A percentile compares a stretch with the other conserved stretches of the same genome.
These are phyloP conservation scores for Bassia scoparia DNA, from an alignment of 148 eudicot genomes.

Conservation along the genomic window DNA sequence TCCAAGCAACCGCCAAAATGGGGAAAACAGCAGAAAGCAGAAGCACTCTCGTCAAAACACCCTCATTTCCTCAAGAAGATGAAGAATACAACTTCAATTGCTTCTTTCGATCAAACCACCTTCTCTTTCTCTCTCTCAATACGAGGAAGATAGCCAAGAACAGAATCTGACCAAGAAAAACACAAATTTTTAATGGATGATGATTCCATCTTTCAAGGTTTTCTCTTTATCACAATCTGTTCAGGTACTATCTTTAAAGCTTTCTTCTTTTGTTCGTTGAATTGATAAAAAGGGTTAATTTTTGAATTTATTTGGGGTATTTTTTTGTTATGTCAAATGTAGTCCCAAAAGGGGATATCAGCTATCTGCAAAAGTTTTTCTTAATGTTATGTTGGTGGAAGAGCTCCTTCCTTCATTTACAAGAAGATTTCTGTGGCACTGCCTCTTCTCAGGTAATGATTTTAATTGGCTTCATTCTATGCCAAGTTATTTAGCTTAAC, in stretches of 20 bases:
- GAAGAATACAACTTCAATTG: constrained; percentile 24
- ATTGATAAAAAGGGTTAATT: background rate
- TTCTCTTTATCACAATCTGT: constrained; percentile 92
- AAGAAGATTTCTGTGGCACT: constrained; percentile 99
- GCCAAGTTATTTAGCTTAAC: background rate
- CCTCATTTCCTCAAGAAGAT: constrained; percentile 39
- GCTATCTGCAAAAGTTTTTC: constrained; percentile 93
- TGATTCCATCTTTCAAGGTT: constrained; percentile 63
- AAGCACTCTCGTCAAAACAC: constrained; percentile 38
- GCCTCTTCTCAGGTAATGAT: constrained; percentile 70
- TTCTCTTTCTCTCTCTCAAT: constrained; percentile 27
- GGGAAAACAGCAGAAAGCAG: constrained; percentile 82
- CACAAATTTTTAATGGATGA: constrained; percentile 15
- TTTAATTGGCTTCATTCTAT: background rate
- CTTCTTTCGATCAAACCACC: constrained; percentile 26
- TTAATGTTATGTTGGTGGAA: constrained; percentile 94
- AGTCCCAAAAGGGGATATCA: constrained; percentile 99
- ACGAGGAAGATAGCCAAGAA: constrained; percentile 33
- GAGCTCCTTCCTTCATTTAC: constrained; percentile 87
- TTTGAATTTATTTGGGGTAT: background rate
- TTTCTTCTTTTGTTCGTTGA: background rate
- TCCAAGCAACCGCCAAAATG: constrained; percentile 28
- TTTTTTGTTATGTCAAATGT: constrained; percentile 21
- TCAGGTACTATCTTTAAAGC: constrained; percentile 40
- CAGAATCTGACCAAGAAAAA: constrained; percentile 25